Conservation (phyloP, 176 grass and related monocot genomes). For the Leersia perrieri region DNA sequence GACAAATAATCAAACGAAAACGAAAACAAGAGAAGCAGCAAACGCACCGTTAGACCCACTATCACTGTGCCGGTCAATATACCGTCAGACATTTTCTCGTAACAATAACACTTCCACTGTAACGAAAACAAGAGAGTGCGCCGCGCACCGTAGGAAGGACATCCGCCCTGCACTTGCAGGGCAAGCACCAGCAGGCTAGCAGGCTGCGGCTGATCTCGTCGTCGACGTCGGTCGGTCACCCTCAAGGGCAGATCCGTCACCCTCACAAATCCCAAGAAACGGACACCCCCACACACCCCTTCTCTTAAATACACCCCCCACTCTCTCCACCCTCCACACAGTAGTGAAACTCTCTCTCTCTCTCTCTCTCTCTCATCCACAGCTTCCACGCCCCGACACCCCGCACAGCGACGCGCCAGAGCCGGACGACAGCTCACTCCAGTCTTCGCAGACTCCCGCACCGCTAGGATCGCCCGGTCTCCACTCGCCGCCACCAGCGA, state of each 20-base stretch:
- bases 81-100: too few species aligned
- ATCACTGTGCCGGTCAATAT: too few species aligned
- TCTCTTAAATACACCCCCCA: slow-evolving; percentile 47
- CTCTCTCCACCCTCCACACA: slow-evolving; percentile 12
- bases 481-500: slow-evolving; percentile 28
- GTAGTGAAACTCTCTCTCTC: background rate
- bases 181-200: background rate
- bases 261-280: background rate
- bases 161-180: too few species aligned
- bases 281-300: background rate
- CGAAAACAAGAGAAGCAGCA: too few species aligned
- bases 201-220: background rate
- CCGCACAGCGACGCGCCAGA: slow-evolving; percentile 6
- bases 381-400: slow-evolving; percentile 24
- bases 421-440: slow-evolving; percentile 50
- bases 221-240: slow-evolving; percentile 16
- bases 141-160: too few species aligned
- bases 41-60: too few species aligned
- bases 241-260: slow-evolving; percentile 30
- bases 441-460: too few species aligned
- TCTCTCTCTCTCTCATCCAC: background rate
- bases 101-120: too few species aligned
- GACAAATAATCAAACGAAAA: too few species aligned
- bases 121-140: too few species aligned
- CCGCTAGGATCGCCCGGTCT: background rate